Evolutionary conservation across 441 rosid genomes (phyloP), one percentile per base, ranked within the genome.

Genomic region (Monsonia emarginata): DNA sequence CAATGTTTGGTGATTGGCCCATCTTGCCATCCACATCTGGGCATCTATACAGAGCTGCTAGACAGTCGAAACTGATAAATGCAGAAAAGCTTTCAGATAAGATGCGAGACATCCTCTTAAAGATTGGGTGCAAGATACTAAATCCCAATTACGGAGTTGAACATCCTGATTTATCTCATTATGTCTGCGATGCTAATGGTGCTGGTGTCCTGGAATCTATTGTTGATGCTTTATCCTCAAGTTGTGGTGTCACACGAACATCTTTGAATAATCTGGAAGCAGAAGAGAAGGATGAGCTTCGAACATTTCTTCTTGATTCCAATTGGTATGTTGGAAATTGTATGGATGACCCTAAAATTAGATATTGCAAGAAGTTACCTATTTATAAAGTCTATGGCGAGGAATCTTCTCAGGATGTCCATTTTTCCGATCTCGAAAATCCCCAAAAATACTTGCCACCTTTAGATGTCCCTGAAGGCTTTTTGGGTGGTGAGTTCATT

Each of bases 1-100:
- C 89, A 16, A 28, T 85, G 67, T 91, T 94, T 74, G 74, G 83
- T 77, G 99, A 90, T 72, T 94, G 99, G 99, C 99, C 99, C 50
- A 85, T 94, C 74, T 79, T 94, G 82, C 99, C 99, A 66, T 86
- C 96, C 54, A 84, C 82, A 44, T 82, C 99, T 71, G 96, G 96
- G 61, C 80, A 82, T 79, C 79, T 94, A 69, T 79, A 84, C 76
- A 84, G 89, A 72, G 85, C 91, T 80, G 86, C 93, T 70, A 77
- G 71, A 70, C 84, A 83, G 65, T 91, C 99, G 65, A 94, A 84
- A 78, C 81, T 94, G 83, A 76, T 94, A 44, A 78, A 76, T 69
- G 85, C 78, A 5, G 85, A 85, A 66, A 82, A 82, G 69, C 89
- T 94, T 81, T 83, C 93, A 14, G 79, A 69, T 75, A 80, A 72